Evolutionary conservation across 2,329 filamentous ascomycete genomes (phyloP), one percentile per base, ranked within the genome.

Genomic region (Calonectria naviculata): DNA sequence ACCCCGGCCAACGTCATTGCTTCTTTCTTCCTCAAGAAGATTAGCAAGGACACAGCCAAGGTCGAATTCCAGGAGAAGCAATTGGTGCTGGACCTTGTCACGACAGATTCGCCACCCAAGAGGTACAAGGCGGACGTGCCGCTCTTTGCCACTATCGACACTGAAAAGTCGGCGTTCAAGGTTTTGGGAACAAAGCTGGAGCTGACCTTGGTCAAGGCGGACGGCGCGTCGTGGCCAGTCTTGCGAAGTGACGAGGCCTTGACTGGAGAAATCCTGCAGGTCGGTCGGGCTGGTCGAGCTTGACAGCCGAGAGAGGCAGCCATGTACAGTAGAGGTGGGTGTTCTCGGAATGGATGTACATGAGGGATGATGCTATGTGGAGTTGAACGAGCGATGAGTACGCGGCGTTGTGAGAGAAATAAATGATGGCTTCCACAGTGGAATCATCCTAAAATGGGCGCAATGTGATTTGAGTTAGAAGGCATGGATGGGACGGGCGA

Each of bases 21-120:
- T 2, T 97, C 94, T 10, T 93, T 98, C 76, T 99, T 97, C 85
- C 89, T 98, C 66, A 99, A 98, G 88, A 98, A 98, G 86, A 98
- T 99, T 78, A 91, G 95, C 85, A 97, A 96, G 84, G 89, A 92
- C 28, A 89, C 86, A 29, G 93, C 95, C 63, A 93, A 89, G 75
- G 89, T 98, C 54, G 86, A 89, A 28, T 96, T 98, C 81, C 82
- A 86, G 41, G 79, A 89, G 3, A 86, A 88, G 58, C 86, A 89
- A 56, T 84, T 98, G 62, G 87, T 89, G 13, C 89, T 99, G 49
- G 94, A 99, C 81, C 89, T 99, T 44, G 91, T 90, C n/a, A 99
- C 97, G 10, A 90, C 89, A 36, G 96, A 98, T 80, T 88, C 91
- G 70, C 90, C 85, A 28, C 88, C 89, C 6, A 98, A 98, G 88